Conservation (phyloP, 1,284 basidiomycete species). For the Bothia castanella region DNA sequence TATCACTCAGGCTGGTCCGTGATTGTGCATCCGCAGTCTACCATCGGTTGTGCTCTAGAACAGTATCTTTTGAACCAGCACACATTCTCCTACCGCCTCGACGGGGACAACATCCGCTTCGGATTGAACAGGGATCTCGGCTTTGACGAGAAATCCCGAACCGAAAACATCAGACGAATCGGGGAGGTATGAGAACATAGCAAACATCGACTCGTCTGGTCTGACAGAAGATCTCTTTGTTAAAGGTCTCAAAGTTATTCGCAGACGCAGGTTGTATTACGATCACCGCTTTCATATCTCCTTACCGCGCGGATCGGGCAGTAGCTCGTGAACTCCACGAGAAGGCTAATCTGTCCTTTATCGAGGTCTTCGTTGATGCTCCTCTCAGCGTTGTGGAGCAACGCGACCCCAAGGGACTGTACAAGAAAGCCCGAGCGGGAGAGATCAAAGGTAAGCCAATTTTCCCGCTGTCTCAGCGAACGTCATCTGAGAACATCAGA, state of each 20-base stretch:
- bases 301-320: conserved; percentile 87
- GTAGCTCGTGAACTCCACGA: conserved; percentile 84
- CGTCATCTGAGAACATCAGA: conserved; percentile 49
- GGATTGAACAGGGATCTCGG: conserved; percentile 98
- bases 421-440: conserved; percentile 94
- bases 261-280: conserved; percentile 83
- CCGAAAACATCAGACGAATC: conserved; percentile 97
- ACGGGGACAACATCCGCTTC: conserved; percentile 96
- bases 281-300: conserved; percentile 97
- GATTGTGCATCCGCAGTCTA: conserved; percentile 60
- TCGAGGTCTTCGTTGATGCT: conserved; percentile 96
- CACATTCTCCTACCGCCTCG: conserved; percentile 88
- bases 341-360: conserved; percentile 70
- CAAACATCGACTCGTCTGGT: conserved; percentile 5
- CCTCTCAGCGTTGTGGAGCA: conserved; percentile 85
- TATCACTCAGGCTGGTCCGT: conserved; percentile 1
- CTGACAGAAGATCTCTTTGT: conserved; percentile 7
- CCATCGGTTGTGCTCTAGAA: conserved; percentile 95
- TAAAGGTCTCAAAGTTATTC: conserved; percentile 90
- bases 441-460: conserved; percentile 82
- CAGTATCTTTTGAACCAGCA: conserved; percentile 88
- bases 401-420: conserved; percentile 96
- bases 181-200: conserved; percentile 67
- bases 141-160: conserved; percentile 91
- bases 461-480: neutral